Conservation (phyloP, 371 early-diverging fungal genomes). For the Phascolomyces articulosus region DNA sequence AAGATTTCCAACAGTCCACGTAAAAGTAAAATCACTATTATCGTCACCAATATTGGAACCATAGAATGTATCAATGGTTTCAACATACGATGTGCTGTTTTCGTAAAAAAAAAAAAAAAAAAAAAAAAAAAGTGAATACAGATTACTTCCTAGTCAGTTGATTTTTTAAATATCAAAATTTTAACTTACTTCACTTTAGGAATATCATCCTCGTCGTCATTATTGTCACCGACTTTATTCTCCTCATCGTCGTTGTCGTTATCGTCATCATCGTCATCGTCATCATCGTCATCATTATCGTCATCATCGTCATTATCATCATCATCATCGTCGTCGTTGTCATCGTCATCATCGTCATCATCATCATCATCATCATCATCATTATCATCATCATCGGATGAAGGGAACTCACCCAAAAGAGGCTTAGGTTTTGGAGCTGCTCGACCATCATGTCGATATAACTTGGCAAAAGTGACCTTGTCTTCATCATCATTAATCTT, state of each 20-base stretch:
- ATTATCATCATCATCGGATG: constrained; percentile 6
- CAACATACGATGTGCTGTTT: constrained; percentile 9
- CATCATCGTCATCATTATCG: constrained; percentile 4
- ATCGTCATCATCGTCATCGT: neutral
- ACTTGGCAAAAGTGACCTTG: constrained; percentile 15
- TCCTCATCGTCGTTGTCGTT: neutral
- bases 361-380: constrained; percentile 4
- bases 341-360: constrained; percentile 4
- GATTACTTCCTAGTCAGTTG: too few relatives aligned
- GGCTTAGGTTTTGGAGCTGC: neutral
- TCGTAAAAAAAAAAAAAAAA: too few relatives aligned
- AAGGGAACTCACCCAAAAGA: neutral
- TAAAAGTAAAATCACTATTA: constrained; percentile 17
- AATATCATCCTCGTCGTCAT: constrained; percentile 8
- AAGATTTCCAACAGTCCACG: constrained; percentile 15
- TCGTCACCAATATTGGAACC: constrained; percentile 16
- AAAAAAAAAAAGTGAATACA: neutral
- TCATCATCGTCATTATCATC: constrained; percentile 4
- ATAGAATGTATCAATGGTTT: constrained; percentile 11
- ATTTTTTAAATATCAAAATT: too few relatives aligned
- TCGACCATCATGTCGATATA: constrained; percentile 10
- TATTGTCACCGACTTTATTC: neutral
- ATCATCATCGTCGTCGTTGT: constrained; percentile 1
- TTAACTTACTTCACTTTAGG: constrained; percentile 8
- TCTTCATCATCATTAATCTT: constrained; percentile 20